A percentile compares a stretch with the other conserved stretches of the same genome.
Evolutionary conservation across 2,329 filamentous ascomycete species (phyloP).

Genomic region (Fusarium subtropicale): DNA sequence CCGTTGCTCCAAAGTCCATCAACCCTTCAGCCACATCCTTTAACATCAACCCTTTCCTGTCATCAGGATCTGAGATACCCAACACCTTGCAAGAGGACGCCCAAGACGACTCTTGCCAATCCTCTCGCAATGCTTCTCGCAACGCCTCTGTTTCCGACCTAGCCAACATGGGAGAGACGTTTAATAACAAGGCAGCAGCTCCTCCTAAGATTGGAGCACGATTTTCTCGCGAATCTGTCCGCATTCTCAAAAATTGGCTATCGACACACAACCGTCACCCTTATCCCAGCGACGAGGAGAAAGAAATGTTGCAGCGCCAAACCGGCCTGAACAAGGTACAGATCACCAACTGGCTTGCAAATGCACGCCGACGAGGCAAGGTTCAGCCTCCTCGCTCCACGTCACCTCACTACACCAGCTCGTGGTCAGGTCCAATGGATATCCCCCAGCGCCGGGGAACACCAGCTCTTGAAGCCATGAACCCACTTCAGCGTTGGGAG

Average conservation of each 20-base stretch:
- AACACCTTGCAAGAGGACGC: conserved; percentile 48
- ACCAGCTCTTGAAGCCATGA: conserved; percentile 65
- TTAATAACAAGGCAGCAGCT: conserved; percentile 48
- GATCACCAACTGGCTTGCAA: conserved; percentile 93
- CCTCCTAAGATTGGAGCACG: conserved; percentile 76
- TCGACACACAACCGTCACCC: conserved; percentile 82
- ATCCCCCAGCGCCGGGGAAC: conserved; percentile 74
- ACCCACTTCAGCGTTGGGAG: conserved; percentile 69
- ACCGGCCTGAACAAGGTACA: conserved; percentile 86
- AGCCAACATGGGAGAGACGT: conserved; percentile 42
- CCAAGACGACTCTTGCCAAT: conserved; percentile 42
- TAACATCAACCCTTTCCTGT: conserved; percentile 60
- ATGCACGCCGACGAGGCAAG: conserved; percentile 86
- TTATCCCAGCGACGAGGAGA: conserved; percentile 89
- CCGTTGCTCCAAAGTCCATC: conserved; percentile 51
- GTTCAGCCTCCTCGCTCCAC: conserved; percentile 74
- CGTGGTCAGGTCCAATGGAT: conserved; percentile 73
- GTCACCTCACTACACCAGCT: conserved; percentile 74
- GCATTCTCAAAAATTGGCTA: conserved; percentile 86
- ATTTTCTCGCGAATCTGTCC: conserved; percentile 83
- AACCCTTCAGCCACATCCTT: conserved; percentile 54
- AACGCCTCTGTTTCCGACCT: conserved; percentile 48
- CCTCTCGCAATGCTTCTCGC: conserved; percentile 44
- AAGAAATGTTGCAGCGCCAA: conserved; percentile 79
- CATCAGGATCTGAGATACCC: conserved; percentile 58